Percentiles rank a stretch among this genome's conserved stretches.
These are phyloP conservation scores for Paraphoma chrysanthemicola DNA, from an alignment of 2,329 filamentous ascomycete genomes.

Conservation along the genomic window DNA sequence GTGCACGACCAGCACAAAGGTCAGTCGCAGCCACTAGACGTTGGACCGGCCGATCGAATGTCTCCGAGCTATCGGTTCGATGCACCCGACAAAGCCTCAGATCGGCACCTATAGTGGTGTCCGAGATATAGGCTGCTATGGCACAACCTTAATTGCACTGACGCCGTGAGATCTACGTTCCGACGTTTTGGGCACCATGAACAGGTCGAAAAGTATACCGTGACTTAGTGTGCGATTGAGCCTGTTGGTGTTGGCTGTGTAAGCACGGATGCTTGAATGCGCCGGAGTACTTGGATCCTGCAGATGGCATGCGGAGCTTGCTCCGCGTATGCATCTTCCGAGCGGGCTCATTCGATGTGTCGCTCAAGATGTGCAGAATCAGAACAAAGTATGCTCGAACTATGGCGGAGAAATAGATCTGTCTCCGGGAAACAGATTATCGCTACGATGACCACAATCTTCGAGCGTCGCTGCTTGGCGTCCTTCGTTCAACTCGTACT, in stretches of 20 bases:
- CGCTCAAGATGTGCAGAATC: not conserved
- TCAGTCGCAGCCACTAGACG: not conserved
- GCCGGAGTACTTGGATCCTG: not conserved
- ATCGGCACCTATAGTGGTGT: constrained; percentile 1
- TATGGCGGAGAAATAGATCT: too few relatives aligned
- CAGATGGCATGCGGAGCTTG: not conserved
- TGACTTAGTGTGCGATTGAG: not conserved
- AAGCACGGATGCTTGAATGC: not conserved
- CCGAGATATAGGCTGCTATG: not conserved
- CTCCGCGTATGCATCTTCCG: not conserved
- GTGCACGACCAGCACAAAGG: not conserved
- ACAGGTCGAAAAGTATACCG: not conserved
- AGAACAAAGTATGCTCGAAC: not conserved
- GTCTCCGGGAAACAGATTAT: too few relatives aligned
- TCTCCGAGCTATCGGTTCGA: constrained; percentile 3
- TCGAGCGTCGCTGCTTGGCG: too few relatives aligned
- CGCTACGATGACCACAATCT: too few relatives aligned
- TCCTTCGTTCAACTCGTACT: too few relatives aligned
- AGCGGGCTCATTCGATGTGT: not conserved
- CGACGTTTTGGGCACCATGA: not conserved
- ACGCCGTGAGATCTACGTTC: not conserved
- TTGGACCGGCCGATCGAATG: constrained; percentile 3
- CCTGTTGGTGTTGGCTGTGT: not conserved
- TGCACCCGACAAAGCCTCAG: not conserved
- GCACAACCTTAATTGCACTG: not conserved